These are phyloP conservation scores for Nigrospora osmanthi DNA, from an alignment of 2,329 filamentous ascomycete genomes.

Conservation along the genomic window DNA sequence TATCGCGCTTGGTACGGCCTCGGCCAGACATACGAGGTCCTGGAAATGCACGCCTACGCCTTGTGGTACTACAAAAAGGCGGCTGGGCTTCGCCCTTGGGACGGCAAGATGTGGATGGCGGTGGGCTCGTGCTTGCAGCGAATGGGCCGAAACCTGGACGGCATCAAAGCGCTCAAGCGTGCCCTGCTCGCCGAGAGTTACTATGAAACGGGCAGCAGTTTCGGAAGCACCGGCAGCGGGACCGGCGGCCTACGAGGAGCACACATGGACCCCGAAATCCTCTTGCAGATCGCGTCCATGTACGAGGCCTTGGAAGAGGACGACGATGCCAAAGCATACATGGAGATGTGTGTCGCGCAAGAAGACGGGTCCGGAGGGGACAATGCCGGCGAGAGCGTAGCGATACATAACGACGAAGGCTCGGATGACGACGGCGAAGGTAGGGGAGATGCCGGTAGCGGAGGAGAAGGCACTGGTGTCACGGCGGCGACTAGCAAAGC, in stretches of 20 bases:
- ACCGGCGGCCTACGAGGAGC: conserved; percentile 40
- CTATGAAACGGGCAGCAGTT: conserved; percentile 59
- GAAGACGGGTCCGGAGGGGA: conserved; percentile 61
- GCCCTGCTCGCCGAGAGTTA: conserved; percentile 83
- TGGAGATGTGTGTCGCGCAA: conserved; percentile 91
- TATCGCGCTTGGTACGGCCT: conserved; percentile 98
- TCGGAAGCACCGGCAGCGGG: conserved; percentile 35
- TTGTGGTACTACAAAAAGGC: conserved; percentile 97
- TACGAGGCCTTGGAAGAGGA: conserved; percentile 75
- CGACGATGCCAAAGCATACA: conserved; percentile 80
- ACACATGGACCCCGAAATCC: conserved; percentile 79
- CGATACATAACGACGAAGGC: conserved; percentile 43
- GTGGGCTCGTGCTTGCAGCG: conserved; percentile 88
- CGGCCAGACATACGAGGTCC: conserved; percentile 92
- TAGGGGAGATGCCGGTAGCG: conserved; percentile 4
- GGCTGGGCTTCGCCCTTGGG: conserved; percentile 85
- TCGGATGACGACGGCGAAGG: conserved; percentile 30
- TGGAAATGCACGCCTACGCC: conserved; percentile 97
- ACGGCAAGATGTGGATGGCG: conserved; percentile 98
- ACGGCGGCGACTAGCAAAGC: conserved; percentile 89
- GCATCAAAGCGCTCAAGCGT: conserved; percentile 90
- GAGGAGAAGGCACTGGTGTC: conserved; percentile 61
- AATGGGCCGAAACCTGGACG: conserved; percentile 79
- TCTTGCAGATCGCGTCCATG: conserved; percentile 82
- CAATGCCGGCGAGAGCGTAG: conserved; percentile 38